Base-by-base conservation (phyloP, 768 basidiomycete genomes). In the Crepidotus variabilis region DNA sequence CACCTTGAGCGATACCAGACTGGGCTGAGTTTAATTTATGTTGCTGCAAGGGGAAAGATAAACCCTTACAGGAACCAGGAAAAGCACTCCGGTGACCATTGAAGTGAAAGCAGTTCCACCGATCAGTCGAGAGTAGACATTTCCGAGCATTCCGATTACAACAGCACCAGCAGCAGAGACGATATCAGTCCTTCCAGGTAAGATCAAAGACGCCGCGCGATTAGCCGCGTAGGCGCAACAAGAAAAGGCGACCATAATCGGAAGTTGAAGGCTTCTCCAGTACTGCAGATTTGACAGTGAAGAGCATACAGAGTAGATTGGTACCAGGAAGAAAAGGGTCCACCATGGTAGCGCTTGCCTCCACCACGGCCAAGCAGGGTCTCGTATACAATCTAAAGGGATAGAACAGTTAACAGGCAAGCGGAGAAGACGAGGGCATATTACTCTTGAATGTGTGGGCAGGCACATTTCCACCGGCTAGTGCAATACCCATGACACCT, bases 41-140 rank as follows among this genome's bases (percentile, higher is more conserved):
- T 21, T 46, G 16, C 46, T 21, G 16, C 10, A 18, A 13, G 22
- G 47, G 14, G 9, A 49, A 50, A 50, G 21, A 33, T 28, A 50
- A 46, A 52, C 45, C 20, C 89, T 68, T 68, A 93, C 92, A 48
- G 92, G 92, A 10, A 94, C 92, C 20, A 94, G 75, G 70, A 94
- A 93, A 49, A 93, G 71, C n/a, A 95, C 87, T n/a, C 90, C 89
- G 2, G 92, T 89, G n/a, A 93, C 88, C 89, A 93, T 94, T 10
- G 87, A 84, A 0, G 90, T 92, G 68, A 94, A 94, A 2, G 92
- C 90, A 2, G 90, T 92, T 52, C 90, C 91, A 24, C 85, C 78
- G 56, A 86, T 75, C 16, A 87, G 69, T 16, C 90, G 81, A 34
- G 90, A 90, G 66, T 92, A 92, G n/a, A 85, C 65, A 64, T 92